Percentiles rank a stretch among this genome's conserved stretches.
These are phyloP conservation scores for Microdochium trichocladiopsis DNA, from an alignment of 2,329 filamentous ascomycete species.

Conservation along the genomic window DNA sequence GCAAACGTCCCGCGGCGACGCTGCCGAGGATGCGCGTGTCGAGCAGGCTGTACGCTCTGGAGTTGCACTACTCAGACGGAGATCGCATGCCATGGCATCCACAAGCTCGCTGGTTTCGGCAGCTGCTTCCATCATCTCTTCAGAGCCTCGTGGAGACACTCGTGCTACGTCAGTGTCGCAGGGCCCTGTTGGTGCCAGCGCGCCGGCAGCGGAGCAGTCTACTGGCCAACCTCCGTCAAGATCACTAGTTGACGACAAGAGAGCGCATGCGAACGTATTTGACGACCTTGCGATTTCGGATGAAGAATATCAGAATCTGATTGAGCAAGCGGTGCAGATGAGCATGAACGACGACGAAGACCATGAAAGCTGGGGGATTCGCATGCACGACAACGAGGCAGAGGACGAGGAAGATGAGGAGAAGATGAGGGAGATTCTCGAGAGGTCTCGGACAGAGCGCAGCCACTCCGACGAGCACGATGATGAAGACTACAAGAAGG, in stretches of 20 bases:
- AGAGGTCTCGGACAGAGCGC: constrained; percentile 14
- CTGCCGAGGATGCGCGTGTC: constrained; percentile 61
- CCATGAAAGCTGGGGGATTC: constrained; percentile 5
- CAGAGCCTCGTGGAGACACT: neutral
- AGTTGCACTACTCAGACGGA: constrained; percentile 44
- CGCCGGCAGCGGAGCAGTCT: neutral
- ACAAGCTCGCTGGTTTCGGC: constrained; percentile 9
- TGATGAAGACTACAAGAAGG: constrained; percentile 31
- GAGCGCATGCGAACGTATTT: constrained; percentile 9
- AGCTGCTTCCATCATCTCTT: constrained; percentile 7
- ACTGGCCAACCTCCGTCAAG: constrained; percentile 3
- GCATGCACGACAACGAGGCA: constrained; percentile 12
- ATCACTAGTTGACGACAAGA: constrained; percentile 15
- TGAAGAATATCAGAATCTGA: constrained; percentile 48
- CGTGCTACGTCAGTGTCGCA: neutral
- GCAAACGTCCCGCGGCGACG: constrained; percentile 63
- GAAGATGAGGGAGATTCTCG: constrained; percentile 11
- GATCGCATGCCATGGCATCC: constrained; percentile 5
- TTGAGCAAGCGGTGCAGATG: constrained; percentile 48
- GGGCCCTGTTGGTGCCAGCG: neutral
- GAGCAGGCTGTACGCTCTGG: constrained; percentile 70
- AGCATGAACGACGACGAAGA: constrained; percentile 31
- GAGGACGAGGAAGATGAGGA: constrained; percentile 11
- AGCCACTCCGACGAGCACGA: constrained; percentile 15
- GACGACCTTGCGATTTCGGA: constrained; percentile 42